Evolutionary conservation across 306 rosid species (phyloP).

Genomic region (Oemleria cerasiformis): DNA sequence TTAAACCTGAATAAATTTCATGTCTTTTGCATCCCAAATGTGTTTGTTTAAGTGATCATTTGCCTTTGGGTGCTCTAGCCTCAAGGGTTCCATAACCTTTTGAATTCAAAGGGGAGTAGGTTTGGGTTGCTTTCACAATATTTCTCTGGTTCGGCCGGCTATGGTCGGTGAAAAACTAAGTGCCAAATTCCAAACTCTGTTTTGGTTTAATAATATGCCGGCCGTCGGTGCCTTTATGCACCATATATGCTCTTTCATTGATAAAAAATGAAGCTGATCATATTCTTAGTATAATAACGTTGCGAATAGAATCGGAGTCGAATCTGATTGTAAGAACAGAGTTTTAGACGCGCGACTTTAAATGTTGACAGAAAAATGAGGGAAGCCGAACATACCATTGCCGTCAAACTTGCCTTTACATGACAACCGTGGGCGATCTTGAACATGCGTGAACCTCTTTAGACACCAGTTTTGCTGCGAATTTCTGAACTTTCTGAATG

Average conservation of each 20-base stretch:
- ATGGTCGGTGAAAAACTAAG: constrained; percentile 2
- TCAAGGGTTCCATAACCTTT: background rate
- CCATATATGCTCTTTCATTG: background rate
- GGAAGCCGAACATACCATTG: background rate
- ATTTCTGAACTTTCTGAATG: constrained; percentile 71
- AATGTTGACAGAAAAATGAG: background rate
- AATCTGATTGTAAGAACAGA: background rate
- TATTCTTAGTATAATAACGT: too few species aligned
- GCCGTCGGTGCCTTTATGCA: background rate
- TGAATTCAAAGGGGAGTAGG: constrained; percentile 4
- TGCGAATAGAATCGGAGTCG: background rate
- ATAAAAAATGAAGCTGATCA: background rate
- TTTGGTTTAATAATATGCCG: background rate
- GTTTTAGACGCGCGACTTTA: constrained; percentile 12
- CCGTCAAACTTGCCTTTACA: constrained; percentile 30
- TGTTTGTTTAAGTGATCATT: background rate
- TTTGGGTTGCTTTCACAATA: background rate
- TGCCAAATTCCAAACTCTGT: background rate
- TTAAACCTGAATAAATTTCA: background rate
- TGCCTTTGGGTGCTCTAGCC: background rate
- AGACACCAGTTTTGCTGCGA: constrained; percentile 57
- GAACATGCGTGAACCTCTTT: constrained; percentile 51
- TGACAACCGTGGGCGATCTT: constrained; percentile 19
- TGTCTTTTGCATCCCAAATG: background rate
- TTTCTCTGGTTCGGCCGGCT: background rate